phyloP scores from a whole-genome alignment of 805 yeast species.

The Zygosaccharomyces pseudorouxii region DNA sequence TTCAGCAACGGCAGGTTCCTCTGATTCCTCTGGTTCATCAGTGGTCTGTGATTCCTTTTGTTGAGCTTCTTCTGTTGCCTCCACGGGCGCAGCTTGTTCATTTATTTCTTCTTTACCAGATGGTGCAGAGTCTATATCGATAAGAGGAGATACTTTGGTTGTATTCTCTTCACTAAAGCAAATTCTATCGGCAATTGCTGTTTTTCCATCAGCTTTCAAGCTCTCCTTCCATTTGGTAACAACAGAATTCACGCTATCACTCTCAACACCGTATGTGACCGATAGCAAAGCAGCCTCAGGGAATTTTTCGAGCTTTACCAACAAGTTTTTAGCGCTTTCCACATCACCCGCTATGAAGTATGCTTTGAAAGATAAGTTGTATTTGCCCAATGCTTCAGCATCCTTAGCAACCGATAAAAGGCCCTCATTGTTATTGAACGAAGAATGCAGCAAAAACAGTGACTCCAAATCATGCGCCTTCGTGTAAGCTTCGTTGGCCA shows the following conservation, averaged over 20 bases:
- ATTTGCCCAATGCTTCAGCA: constrained; percentile 72
- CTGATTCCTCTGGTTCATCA: constrained; percentile 14
- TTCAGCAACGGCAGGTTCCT: background rate
- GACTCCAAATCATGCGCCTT: constrained; percentile 80
- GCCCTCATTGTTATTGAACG: constrained; percentile 64
- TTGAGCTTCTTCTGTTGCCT: background rate
- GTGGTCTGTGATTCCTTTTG: constrained; percentile 15
- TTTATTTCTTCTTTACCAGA: constrained; percentile 18
- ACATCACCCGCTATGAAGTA: constrained; percentile 82
- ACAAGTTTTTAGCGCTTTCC: constrained; percentile 55
- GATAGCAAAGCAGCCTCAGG: constrained; percentile 86
- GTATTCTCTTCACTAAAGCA: constrained; percentile 34
- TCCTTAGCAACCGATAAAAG: constrained; percentile 58
- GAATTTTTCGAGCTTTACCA: constrained; percentile 61
- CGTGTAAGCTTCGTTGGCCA: constrained; percentile 76
- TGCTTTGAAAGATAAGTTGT: constrained; percentile 87
- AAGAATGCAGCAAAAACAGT: constrained; percentile 72
- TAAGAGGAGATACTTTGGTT: constrained; percentile 32
- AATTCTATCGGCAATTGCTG: constrained; percentile 58
- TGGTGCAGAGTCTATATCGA: constrained; percentile 38
- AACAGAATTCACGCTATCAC: constrained; percentile 42
- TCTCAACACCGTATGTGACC: constrained; percentile 55
- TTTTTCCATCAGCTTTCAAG: constrained; percentile 49
- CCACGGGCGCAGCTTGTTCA: no score
- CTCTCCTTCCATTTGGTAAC: constrained; percentile 65